Percentiles rank a stretch among this genome's conserved stretches.
phyloP scores from a whole-genome alignment of 139 green algal genomes.

The Tetradesmus lagerheimii region DNA sequence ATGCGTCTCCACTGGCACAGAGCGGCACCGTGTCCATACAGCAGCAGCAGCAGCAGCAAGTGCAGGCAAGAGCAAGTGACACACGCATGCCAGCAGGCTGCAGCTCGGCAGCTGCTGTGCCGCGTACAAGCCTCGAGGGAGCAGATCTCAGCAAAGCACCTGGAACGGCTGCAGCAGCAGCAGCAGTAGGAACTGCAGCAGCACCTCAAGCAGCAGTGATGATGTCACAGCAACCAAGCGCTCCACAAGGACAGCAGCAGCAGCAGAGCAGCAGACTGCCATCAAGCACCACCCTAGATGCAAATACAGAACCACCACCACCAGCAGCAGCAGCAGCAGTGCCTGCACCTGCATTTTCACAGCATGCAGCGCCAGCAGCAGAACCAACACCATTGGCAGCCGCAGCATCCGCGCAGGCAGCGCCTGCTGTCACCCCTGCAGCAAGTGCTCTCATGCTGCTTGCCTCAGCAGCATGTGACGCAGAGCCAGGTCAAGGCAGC shows the following conservation, averaged over 20 bases:
- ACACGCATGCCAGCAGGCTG: neutral
- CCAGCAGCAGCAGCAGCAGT: neutral
- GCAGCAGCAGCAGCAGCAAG: conserved; percentile 14
- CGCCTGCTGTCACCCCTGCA: neutral
- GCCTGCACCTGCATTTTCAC: neutral
- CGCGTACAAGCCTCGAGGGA: neutral
- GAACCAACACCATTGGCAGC: conserved; percentile 1
- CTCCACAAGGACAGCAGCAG: neutral
- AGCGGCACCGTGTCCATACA: neutral
- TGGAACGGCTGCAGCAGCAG: neutral
- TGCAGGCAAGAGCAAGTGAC: neutral
- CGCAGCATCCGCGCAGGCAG: neutral
- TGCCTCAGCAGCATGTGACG: neutral
- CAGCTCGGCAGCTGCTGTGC: neutral
- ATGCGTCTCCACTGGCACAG: conserved; percentile 1
- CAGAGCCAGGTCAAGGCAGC: neutral
- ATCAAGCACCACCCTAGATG: neutral
- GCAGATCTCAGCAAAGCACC: neutral
- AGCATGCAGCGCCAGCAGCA: neutral
- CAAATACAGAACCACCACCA: neutral
- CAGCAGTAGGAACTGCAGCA: neutral
- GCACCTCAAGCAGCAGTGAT: neutral
- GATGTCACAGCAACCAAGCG: neutral
- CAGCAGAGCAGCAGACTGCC: neutral
- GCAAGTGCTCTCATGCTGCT: neutral